Evolutionary conservation across 257 asterid species (phyloP), one percentile per base, ranked within the genome.

Genomic region (Gardenia jasminoides): DNA sequence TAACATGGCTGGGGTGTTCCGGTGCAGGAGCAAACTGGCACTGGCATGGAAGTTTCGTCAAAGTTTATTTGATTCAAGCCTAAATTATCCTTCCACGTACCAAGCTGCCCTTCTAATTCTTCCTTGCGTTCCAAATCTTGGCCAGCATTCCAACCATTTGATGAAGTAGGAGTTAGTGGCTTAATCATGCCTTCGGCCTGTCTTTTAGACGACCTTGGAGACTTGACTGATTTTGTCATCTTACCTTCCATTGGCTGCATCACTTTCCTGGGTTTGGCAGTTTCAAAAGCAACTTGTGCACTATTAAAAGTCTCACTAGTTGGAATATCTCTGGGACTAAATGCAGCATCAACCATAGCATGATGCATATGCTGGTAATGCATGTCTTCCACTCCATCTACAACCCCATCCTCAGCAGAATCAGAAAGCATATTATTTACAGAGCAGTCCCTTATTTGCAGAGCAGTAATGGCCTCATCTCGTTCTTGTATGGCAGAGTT

Each of bases 1-100:
- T 93, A 93, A 89, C 98, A 93, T 16, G 96, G 98, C 82, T 92
- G 98, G 13, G 98, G 98, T 0, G 96, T 86, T 10, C 98, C 97
- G 19, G 98, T 93, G 89, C 98, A 93, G 16, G 97, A 83, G 84
- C 98, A 93, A 56, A 93, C 94, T 1, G 98, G 97, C 9, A 89
- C 96, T 16, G 98, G 97, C 98, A 93, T 93, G 62, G 97, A 89
- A 2, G 98, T 89, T 72, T 91, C 96, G 3, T 94, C 97, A 64
- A 91, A 94, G 43, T 88, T 92, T 39, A 92, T 88, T 78, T 92
- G 94, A 81, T 94, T 92, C 86, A 90, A 64, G 24, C 96, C 95
- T 81, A 88, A 82, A 79, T 91, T 90, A 48, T 92, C 95, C 82
- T 93, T 92, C 97, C 97, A 94, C 0, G 96, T 85, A 24, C 79